A percentile compares a stretch with the other conserved stretches of the same genome.
These are phyloP conservation scores for Taphrina betulina DNA, from an alignment of 1,139 yeast genomes.

Conservation along the genomic window DNA sequence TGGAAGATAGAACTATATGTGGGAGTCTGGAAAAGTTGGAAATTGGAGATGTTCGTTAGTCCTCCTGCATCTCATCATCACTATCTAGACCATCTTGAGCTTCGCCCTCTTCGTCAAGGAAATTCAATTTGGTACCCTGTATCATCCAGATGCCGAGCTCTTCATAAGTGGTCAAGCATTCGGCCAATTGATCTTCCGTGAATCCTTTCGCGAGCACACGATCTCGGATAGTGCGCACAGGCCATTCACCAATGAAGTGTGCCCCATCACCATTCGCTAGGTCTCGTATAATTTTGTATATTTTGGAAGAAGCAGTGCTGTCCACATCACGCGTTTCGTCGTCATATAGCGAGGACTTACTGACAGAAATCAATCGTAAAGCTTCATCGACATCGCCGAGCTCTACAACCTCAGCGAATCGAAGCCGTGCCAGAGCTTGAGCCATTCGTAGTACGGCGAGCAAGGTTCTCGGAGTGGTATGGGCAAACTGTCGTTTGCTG, in stretches of 20 bases:
- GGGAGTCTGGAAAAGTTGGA: too few species aligned
- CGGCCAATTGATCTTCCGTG: conserved; percentile 73
- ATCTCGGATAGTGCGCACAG: conserved; percentile 61
- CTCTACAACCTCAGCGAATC: conserved; percentile 71
- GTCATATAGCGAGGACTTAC: conserved; percentile 72
- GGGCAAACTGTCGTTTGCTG: conserved; percentile 76
- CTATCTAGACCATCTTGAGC: too few species aligned
- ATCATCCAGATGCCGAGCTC: conserved; percentile 78
- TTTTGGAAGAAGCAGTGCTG: conserved; percentile 56
- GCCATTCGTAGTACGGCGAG: conserved; percentile 88
- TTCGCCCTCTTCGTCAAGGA: conserved; percentile 34
- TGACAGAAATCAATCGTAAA: conserved; percentile 76
- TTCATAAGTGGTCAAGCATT: conserved; percentile 72
- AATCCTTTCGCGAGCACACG: conserved; percentile 81
- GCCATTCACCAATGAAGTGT: conserved; percentile 49
- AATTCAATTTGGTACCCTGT: conserved; percentile 37
- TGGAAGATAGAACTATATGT: too few species aligned
- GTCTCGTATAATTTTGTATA: conserved; percentile 59
- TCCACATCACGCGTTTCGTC: conserved; percentile 45
- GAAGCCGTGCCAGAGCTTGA: conserved; percentile 87
- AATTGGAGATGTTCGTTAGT: too few species aligned
- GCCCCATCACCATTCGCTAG: conserved; percentile 54
- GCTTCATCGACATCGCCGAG: conserved; percentile 94
- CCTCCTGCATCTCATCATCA: too few species aligned
- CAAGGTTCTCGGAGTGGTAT: conserved; percentile 92